Base-by-base conservation (phyloP, 2,329 filamentous ascomycete species). In the Aspergillus novoparasiticus region DNA sequence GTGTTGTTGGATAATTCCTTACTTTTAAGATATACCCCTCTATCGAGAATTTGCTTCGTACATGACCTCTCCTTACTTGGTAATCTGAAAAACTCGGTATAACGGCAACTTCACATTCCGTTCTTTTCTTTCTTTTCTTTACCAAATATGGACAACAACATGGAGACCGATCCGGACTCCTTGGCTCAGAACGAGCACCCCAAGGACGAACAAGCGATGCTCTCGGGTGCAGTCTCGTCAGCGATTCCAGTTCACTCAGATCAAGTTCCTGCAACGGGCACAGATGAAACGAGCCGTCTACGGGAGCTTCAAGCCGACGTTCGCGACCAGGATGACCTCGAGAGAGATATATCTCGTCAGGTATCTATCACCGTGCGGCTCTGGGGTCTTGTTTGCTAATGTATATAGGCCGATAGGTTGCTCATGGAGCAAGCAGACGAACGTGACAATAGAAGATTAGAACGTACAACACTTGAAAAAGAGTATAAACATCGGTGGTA, bases 301-400 rank as follows among this genome's bases (percentile, higher is more conserved):
- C 82, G 84, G 62, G 85, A 85, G 50, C 80, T 93, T 46, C 88
- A 90, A 5, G 86, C 88, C 58, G 85, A 89, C 62, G 87, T 95
- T 26, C 88, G 92, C 62, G 89, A 97, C 71, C 94, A 98, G 76
- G 90, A 94, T 80, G 94, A 97, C 63, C 81, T 98, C 23, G 94
- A 97, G 77, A 86, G 93, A 65, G 93, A 97, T 72, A 96, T 98
- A 66, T 85, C 86, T 32, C 83, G 84, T 51, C 85, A 89, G 76
- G 78, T 80, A 71, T 56, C 12, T 59, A 11, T 32, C 32, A 26
- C 6, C n/a, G 10, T 32, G 21, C 10, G 23, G 21, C 16, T 51
- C 36, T 5, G 11, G 6, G 48, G 26, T 30, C 36, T 19, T 54
- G n/a, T 56, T 61, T 34, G 62, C 58, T 45, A 36, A 26, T 32